These are phyloP conservation scores for Pyrenula aspistea DNA, from an alignment of 495 filamentous ascomycete genomes.

Conservation along the genomic window DNA sequence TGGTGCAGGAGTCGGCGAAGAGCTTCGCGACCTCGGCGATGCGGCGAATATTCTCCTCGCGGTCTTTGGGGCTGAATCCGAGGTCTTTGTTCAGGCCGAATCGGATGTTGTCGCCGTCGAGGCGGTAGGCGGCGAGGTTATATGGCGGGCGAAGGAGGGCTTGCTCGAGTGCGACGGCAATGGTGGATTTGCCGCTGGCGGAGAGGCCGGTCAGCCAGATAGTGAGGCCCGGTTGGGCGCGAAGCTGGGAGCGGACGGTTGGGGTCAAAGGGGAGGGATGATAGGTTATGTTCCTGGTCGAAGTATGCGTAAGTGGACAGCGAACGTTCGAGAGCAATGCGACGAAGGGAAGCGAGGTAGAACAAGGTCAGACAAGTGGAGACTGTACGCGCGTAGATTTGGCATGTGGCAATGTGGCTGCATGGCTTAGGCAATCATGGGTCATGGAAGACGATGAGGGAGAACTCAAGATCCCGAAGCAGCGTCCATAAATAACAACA, in stretches of 20 bases:
- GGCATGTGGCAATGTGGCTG: background rate
- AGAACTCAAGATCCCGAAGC: no score
- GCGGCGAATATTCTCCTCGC: conserved; percentile 93
- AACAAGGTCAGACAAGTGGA: background rate
- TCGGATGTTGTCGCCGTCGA: conserved; percentile 97
- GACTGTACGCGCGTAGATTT: background rate
- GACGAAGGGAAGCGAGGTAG: no score
- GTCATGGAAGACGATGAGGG: no score
- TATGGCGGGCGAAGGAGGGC: conserved; percentile 66
- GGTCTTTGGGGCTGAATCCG: conserved; percentile 83
- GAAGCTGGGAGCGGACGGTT: conserved; percentile 64
- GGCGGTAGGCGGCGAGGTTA: conserved; percentile 72
- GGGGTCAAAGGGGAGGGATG: conserved; percentile 82
- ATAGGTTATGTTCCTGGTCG: conserved; percentile 90
- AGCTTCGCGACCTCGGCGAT: conserved; percentile 95
- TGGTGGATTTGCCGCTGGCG: conserved; percentile 90
- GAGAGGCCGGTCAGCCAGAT: conserved; percentile 97
- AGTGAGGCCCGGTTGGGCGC: conserved; percentile 81
- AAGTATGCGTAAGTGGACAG: background rate
- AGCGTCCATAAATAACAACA: background rate
- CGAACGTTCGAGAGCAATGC: no score
- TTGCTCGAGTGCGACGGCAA: conserved; percentile 91
- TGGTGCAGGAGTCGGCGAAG: conserved; percentile 78
- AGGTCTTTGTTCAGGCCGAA: conserved; percentile 97
- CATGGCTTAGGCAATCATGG: background rate